Evolutionary conservation across 257 asterid genomes (phyloP), one percentile per base, ranked within the genome.

Genomic region (Lycium barbarum): DNA sequence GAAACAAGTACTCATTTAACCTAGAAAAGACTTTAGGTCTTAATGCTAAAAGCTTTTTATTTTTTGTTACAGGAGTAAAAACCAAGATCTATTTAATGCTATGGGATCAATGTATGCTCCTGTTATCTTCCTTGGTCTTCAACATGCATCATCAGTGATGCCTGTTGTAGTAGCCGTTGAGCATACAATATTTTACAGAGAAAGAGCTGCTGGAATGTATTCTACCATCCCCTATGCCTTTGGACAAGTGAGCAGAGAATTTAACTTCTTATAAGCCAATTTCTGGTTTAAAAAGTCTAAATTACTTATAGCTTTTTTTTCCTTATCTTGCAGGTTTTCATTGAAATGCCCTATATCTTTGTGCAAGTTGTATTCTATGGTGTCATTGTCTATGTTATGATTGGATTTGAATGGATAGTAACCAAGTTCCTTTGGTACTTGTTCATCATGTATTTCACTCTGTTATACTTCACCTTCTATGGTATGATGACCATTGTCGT

Each of bases 401-500:
- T 94, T 43, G 93, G 92, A 20, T 90, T 93, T 45, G 90, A 92
- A 35, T 94, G 96, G 95, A 84, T 88, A 2, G 94, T 71, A 1
- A 92, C 55, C 22, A 93, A 94, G 79, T 91, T 93, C 93, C 89
- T 94, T 81, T 93, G 98, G 97, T 94, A 91, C 86, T 51, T 93
- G 9, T 94, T 89, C 53, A 87, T 92, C 89, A 47, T 90, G 88
- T 94, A 85, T 87, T 83, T 91, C 92, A 87, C 97, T 6, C 83
- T 94, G 2, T 49, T 94, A 62, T 94, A 89, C 92, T 94, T 91
- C 86, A 93, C 92, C 22, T 90, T 88, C 85, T 92, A 89, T n/a
- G 97, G 96, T n/a, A 93, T 94, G 96, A 94, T 91, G 97, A 73
- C 94, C 6, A 93, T 93, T 51, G 93, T 93, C 3, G 89, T 92